Percentiles rank a stretch among this genome's conserved stretches.
Evolutionary conservation across 2,329 filamentous ascomycete genomes (phyloP).

Genomic region (Elsinoe necatrix): DNA sequence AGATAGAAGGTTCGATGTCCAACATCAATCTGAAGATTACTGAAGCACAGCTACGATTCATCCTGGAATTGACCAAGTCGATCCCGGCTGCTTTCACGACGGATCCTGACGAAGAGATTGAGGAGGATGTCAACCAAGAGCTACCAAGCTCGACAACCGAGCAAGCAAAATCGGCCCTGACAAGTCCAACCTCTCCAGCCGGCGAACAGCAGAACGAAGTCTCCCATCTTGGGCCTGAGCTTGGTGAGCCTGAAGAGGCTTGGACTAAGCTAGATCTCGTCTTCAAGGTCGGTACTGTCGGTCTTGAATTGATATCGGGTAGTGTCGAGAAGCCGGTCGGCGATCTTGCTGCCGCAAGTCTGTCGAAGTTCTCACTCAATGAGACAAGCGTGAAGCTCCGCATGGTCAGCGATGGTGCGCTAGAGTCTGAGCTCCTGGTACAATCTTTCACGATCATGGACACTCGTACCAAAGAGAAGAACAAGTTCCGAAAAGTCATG

Average conservation of each 20-base stretch:
- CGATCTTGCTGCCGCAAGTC: constrained; percentile 65
- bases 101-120: constrained; percentile 57
- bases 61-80: constrained; percentile 77
- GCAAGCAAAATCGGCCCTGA: constrained; percentile 41
- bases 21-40: constrained; percentile 85
- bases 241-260: constrained; percentile 57
- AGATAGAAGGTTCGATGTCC: constrained; percentile 86
- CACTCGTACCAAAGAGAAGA: constrained; percentile 77
- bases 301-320: constrained; percentile 76
- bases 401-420: constrained; percentile 82
- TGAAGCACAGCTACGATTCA: constrained; percentile 81
- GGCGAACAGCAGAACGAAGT: background rate
- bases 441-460: constrained; percentile 93
- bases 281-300: constrained; percentile 81
- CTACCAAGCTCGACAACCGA: constrained; percentile 51
- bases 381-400: constrained; percentile 84
- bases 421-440: constrained; percentile 89
- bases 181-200: constrained; percentile 34
- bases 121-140: constrained; percentile 66
- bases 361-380: constrained; percentile 91
- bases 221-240: constrained; percentile 49
- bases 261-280: constrained; percentile 93
- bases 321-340: constrained; percentile 69
- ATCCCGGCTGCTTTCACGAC: constrained; percentile 80
- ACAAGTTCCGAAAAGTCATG: constrained; percentile 98